Conservation (phyloP, 2,329 filamentous ascomycete genomes). For the Aspergillus pseudonomiae region DNA sequence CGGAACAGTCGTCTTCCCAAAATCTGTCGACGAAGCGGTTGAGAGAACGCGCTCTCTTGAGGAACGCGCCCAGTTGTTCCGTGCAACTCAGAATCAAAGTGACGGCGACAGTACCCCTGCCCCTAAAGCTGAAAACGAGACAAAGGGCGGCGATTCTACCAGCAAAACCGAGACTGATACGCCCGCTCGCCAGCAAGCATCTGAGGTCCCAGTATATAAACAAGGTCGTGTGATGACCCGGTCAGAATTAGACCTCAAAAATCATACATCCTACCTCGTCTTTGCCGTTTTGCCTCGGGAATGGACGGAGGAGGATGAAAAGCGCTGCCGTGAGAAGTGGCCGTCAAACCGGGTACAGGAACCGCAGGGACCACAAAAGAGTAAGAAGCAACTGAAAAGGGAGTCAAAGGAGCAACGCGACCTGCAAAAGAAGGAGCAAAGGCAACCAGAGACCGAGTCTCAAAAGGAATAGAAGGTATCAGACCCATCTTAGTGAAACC, state of each 20-base stretch:
- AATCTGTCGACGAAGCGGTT: constrained; percentile 77
- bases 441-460: background rate
- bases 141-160: constrained; percentile 20
- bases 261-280: constrained; percentile 94
- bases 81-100: constrained; percentile 42
- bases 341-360: constrained; percentile 59
- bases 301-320: constrained; percentile 84
- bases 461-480: background rate
- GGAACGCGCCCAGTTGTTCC: constrained; percentile 66
- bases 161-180: constrained; percentile 33
- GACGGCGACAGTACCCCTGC: constrained; percentile 19
- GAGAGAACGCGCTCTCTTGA: constrained; percentile 73
- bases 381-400: constrained; percentile 43
- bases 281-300: constrained; percentile 87
- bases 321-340: constrained; percentile 65
- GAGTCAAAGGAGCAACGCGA: constrained; percentile 50
- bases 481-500: background rate
- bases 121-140: constrained; percentile 23
- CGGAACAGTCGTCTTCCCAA: constrained; percentile 67
- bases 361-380: constrained; percentile 34
- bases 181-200: constrained; percentile 8
- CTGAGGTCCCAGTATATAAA: constrained; percentile 61
- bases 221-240: constrained; percentile 79
- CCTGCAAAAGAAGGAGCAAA: constrained; percentile 11
- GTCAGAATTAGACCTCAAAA: constrained; percentile 86